Evolutionary conservation across 805 yeast genomes (phyloP).

Genomic region (Lachancea waltii): DNA sequence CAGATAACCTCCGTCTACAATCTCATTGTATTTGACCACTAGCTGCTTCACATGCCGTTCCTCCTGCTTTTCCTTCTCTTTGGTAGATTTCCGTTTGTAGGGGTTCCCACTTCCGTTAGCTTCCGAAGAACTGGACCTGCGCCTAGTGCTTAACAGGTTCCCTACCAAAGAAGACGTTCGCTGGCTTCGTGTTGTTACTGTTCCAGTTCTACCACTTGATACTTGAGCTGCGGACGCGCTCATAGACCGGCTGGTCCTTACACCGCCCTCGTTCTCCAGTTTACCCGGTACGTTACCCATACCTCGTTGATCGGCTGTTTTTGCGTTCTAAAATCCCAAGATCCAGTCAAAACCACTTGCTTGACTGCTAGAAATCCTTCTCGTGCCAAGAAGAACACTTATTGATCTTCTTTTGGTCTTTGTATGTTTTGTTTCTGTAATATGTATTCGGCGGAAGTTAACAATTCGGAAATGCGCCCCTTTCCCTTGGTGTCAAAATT

Average conservation of each 20-base stretch:
- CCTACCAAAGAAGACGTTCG: slow-evolving; percentile 27
- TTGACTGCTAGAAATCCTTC: too few relatives aligned
- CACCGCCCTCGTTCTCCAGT: slow-evolving; percentile 31
- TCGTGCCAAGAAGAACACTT: too few relatives aligned
- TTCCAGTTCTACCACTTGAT: slow-evolving; percentile 7
- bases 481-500: background rate
- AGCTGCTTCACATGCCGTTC: slow-evolving; percentile 52
- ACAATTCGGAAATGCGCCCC: background rate
- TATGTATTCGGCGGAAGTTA: background rate
- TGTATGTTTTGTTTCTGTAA: too few relatives aligned
- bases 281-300: slow-evolving; percentile 48
- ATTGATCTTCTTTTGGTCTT: too few relatives aligned
- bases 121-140: slow-evolving; percentile 20
- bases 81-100: slow-evolving; percentile 37
- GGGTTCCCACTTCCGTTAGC: slow-evolving; percentile 7
- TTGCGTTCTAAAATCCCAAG: too few relatives aligned
- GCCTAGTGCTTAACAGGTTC: slow-evolving; percentile 20
- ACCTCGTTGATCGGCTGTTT: background rate
- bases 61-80: slow-evolving; percentile 47
- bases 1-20: slow-evolving; percentile 88
- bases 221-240: slow-evolving; percentile 9
- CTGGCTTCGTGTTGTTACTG: slow-evolving; percentile 12
- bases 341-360: too few relatives aligned
- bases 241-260: slow-evolving; percentile 6
- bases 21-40: slow-evolving; percentile 56